Conservation (phyloP, 2,329 filamentous ascomycete genomes). For the Ciborinia camelliae region DNA sequence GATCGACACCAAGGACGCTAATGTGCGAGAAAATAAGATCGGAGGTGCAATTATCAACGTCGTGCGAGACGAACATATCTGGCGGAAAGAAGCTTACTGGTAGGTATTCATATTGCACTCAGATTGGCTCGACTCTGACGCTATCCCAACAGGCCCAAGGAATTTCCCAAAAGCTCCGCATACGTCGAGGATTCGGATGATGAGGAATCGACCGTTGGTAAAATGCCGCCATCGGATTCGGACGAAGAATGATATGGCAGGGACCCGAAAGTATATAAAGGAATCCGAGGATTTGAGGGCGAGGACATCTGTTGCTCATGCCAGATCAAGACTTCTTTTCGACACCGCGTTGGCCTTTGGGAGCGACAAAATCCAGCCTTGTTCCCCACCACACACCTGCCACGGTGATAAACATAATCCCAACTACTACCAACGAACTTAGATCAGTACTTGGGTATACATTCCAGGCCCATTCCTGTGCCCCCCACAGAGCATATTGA, state of each 20-base stretch:
- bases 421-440: slow-evolving; percentile 67
- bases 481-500: slow-evolving; percentile 57
- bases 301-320: not conserved
- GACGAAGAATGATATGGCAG: slow-evolving; percentile 59
- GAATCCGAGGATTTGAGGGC: not conserved
- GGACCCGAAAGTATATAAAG: not conserved
- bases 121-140: slow-evolving; percentile 10
- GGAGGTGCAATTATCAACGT: slow-evolving; percentile 90
- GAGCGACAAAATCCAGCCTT: slow-evolving; percentile 34
- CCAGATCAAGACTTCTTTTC: slow-evolving; percentile 30
- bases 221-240: slow-evolving; percentile 78
- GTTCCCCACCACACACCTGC: slow-evolving; percentile 39
- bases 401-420: slow-evolving; percentile 65
- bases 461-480: slow-evolving; percentile 74
- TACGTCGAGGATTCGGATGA: slow-evolving; percentile 65
- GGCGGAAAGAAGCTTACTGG: slow-evolving; percentile 90
- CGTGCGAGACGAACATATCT: slow-evolving; percentile 84
- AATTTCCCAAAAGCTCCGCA: slow-evolving; percentile 65
- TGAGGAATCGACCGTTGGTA: slow-evolving; percentile 76
- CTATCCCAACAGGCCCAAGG: slow-evolving; percentile 60
- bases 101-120: slow-evolving; percentile 38
- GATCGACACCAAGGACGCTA: slow-evolving; percentile 65
- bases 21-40: slow-evolving; percentile 70
- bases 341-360: slow-evolving; percentile 30
- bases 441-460: slow-evolving; percentile 64